Conservation (phyloP, 2,329 filamentous ascomycete genomes). For the Pseudocercospora eumusae region DNA sequence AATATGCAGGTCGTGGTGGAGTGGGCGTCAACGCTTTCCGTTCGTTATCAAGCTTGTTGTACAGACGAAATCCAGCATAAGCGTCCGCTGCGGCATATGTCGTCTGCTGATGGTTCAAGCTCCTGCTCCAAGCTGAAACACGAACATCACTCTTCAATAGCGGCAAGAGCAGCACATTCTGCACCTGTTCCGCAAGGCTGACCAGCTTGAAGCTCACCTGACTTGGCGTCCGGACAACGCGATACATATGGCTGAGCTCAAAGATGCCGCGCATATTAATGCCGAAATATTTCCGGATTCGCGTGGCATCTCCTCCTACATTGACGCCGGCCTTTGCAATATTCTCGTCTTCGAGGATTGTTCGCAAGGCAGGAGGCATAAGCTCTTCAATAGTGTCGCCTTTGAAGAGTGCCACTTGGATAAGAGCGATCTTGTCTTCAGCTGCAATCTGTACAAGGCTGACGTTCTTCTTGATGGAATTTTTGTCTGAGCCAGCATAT, state of each 20-base stretch:
- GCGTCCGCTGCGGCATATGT: constrained; percentile 78
- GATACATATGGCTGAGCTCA: constrained; percentile 81
- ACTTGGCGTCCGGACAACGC: constrained; percentile 65
- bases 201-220: constrained; percentile 68
- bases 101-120: constrained; percentile 65
- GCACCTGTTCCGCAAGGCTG: constrained; percentile 67
- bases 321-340: constrained; percentile 76
- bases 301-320: constrained; percentile 66
- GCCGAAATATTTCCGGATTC: constrained; percentile 65
- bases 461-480: constrained; percentile 56
- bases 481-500: constrained; percentile 45
- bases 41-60: constrained; percentile 68
- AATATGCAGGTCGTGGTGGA: constrained; percentile 69
- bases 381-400: constrained; percentile 53
- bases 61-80: constrained; percentile 76
- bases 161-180: constrained; percentile 70
- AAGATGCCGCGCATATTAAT: constrained; percentile 68
- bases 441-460: constrained; percentile 82
- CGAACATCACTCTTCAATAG: constrained; percentile 76
- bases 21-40: constrained; percentile 66
- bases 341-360: constrained; percentile 68
- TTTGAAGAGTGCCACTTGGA: constrained; percentile 68
- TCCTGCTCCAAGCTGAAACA: constrained; percentile 70
- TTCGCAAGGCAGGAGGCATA: constrained; percentile 68
- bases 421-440: constrained; percentile 73